Conservation (phyloP, 2,329 filamentous ascomycete species). For the Aspergillus sp. region DNA sequence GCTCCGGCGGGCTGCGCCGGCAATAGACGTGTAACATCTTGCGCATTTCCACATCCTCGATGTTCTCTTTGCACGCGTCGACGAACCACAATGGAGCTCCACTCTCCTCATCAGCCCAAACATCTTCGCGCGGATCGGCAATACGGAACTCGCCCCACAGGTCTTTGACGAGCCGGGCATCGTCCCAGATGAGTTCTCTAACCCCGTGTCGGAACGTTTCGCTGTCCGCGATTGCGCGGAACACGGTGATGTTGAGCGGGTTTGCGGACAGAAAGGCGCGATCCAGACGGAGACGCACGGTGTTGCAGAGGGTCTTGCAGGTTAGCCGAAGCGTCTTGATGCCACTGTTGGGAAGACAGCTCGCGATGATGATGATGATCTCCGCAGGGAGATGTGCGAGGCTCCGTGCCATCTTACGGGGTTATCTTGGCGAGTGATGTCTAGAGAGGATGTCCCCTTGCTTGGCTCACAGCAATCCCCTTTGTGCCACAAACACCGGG, state of each 20-base stretch:
- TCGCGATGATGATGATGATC: background rate
- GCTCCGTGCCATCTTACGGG: background rate
- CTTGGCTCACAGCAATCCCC: too few relatives aligned
- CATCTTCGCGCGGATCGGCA: background rate
- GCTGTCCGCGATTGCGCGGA: constrained; percentile 44
- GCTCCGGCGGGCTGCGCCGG: background rate
- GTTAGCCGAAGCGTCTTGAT: constrained; percentile 35
- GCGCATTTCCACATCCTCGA: constrained; percentile 5
- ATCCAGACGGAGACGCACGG: constrained; percentile 31
- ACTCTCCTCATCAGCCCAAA: background rate
- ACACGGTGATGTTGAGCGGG: constrained; percentile 43
- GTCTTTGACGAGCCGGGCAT: constrained; percentile 18
- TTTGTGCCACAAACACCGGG: too few relatives aligned
- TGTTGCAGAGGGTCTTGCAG: constrained; percentile 21
- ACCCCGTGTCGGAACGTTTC: constrained; percentile 36
- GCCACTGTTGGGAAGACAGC: constrained; percentile 29
- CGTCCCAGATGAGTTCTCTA: constrained; percentile 46
- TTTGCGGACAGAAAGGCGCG: constrained; percentile 50
- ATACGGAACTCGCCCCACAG: background rate
- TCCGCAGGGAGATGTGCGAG: background rate
- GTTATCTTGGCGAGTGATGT: too few relatives aligned
- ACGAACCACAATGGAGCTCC: constrained; percentile 23
- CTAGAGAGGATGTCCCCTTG: too few relatives aligned
- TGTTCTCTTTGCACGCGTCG: constrained; percentile 20
- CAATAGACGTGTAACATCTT: constrained; percentile 19